A percentile compares a stretch with the other conserved stretches of the same genome.
Evolutionary conservation across 768 basidiomycete species (phyloP).

Genomic region (Austroboletus festivus): DNA sequence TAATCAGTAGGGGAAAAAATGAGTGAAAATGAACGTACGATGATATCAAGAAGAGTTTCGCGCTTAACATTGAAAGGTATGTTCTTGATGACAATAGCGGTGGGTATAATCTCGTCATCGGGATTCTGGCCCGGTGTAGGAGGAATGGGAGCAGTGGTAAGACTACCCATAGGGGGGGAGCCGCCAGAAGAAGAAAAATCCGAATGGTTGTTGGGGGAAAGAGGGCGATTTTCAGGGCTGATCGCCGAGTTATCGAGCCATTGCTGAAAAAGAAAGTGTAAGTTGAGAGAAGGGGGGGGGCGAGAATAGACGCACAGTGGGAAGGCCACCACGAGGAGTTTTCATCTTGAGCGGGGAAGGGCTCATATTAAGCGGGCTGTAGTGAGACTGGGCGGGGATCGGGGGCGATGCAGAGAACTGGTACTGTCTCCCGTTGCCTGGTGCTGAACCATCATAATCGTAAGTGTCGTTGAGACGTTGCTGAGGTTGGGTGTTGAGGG

Average conservation of each 20-base stretch:
- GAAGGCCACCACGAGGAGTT: slow-evolving; percentile 63
- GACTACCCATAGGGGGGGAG: slow-evolving; percentile 59
- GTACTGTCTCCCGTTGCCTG: slow-evolving; percentile 53
- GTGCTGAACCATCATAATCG: slow-evolving; percentile 68
- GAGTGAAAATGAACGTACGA: slow-evolving; percentile 55
- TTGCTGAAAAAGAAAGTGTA: slow-evolving; percentile 52
- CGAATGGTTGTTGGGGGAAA: slow-evolving; percentile 84
- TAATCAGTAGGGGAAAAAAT: slow-evolving; percentile 2
- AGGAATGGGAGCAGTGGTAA: slow-evolving; percentile 25
- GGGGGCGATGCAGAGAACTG: slow-evolving; percentile 64
- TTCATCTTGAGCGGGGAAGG: slow-evolving; percentile 78
- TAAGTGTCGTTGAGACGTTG: slow-evolving; percentile 86
- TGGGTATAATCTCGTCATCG: slow-evolving; percentile 95
- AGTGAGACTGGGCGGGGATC: slow-evolving; percentile 52
- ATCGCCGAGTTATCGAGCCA: slow-evolving; percentile 68
- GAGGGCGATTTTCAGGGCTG: slow-evolving; percentile 67
- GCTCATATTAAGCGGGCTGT: slow-evolving; percentile 51
- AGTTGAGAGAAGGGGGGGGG: slow-evolving; percentile 19
- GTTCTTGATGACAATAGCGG: slow-evolving; percentile 99
- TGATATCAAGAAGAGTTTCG: slow-evolving; percentile 94
- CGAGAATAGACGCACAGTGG: slow-evolving; percentile 53
- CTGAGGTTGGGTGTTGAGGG: slow-evolving; percentile 61
- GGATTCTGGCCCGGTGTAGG: slow-evolving; percentile 48
- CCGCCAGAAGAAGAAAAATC: slow-evolving; percentile 87
- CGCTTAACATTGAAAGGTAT: slow-evolving; percentile 99